These are phyloP conservation scores for Prunus salicina DNA, from an alignment of 306 rosid species.

Conservation along the genomic window DNA sequence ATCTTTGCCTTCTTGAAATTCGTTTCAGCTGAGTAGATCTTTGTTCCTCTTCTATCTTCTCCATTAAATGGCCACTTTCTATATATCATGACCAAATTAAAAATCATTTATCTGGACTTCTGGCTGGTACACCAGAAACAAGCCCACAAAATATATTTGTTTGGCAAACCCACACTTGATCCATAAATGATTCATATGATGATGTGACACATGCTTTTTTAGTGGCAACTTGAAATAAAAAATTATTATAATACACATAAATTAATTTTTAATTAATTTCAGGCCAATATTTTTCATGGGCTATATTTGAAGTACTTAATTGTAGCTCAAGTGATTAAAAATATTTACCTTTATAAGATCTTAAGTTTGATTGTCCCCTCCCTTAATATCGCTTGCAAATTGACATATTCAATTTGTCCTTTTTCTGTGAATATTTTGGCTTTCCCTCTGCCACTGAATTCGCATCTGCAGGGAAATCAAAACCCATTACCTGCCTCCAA, in stretches of 20 bases:
- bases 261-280: background rate
- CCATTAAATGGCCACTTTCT: background rate
- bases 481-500: slow-evolving; percentile 15
- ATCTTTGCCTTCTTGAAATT: slow-evolving; percentile 25
- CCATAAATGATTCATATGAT: background rate
- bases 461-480: no score
- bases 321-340: fast-evolving
- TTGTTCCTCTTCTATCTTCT: background rate
- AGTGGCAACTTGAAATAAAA: background rate
- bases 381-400: fast-evolving
- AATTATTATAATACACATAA: background rate
- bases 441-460: no score
- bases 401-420: background rate
- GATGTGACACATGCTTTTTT: background rate
- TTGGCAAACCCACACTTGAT: background rate
- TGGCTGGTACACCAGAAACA: background rate
- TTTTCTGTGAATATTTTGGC: no score
- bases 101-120: background rate
- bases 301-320: no score
- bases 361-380: fast-evolving
- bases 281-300: no score
- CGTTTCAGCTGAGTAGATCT: slow-evolving; percentile 8
- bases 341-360: fast-evolving
- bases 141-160: background rate
- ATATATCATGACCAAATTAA: background rate